Evolutionary conservation across 164 flowering plant species (phyloP).

Genomic region (Liriodendron chinense): DNA sequence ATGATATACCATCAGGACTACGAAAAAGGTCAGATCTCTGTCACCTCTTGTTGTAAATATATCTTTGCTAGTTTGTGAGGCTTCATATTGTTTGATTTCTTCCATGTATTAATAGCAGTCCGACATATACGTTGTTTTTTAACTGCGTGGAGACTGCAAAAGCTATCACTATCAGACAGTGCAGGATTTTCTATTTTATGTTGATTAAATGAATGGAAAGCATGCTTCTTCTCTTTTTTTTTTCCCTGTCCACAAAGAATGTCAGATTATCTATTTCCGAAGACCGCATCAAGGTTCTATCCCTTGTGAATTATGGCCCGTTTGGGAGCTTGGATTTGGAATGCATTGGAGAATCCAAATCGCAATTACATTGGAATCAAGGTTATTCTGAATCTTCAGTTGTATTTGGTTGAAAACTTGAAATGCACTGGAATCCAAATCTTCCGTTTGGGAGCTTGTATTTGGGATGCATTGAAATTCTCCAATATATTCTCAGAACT

Average conservation of each 20-base stretch:
- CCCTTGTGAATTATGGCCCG: no score
- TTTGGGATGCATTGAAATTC: no score
- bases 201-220: not conserved
- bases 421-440: no score
- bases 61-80: not conserved
- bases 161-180: not conserved
- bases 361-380: no score
- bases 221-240: no score
- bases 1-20: not conserved
- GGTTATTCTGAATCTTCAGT: no score
- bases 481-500: no score
- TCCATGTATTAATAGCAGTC: constrained; percentile 1
- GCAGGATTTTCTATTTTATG: not conserved
- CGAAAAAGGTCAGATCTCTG: constrained; percentile 3
- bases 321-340: no score
- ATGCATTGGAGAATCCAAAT: no score
- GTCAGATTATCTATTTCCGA: not conserved
- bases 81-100: constrained; percentile 10
- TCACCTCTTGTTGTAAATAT: constrained; percentile 7
- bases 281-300: not conserved
- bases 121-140: not conserved
- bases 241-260: not conserved
- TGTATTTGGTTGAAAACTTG: no score
- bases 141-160: not conserved
- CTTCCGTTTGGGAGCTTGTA: no score